Percentiles rank a stretch among this genome's conserved stretches.
Evolutionary conservation across 768 basidiomycete species (phyloP).

Genomic region (Xerocomellus intermedius): DNA sequence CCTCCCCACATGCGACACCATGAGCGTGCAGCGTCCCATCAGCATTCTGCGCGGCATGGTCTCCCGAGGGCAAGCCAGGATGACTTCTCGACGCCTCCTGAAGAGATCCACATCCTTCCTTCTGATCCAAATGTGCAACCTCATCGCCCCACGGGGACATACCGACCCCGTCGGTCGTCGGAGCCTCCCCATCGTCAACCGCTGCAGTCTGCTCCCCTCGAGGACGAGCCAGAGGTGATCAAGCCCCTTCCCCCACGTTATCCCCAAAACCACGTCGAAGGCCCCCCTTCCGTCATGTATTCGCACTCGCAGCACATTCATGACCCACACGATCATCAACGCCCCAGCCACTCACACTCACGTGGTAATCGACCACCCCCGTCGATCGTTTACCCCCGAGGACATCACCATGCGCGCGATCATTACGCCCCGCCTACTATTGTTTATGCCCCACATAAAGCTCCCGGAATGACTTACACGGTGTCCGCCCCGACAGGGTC

Average conservation of each 20-base stretch:
- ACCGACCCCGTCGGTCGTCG: constrained; percentile 31
- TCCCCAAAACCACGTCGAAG: constrained; percentile 22
- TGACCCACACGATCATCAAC: constrained; percentile 32
- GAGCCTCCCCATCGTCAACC: constrained; percentile 28
- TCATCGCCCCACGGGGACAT: constrained; percentile 29
- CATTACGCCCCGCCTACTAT: constrained; percentile 62
- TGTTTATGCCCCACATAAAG: constrained; percentile 52
- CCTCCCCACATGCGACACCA: constrained; percentile 32
- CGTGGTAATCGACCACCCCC: constrained; percentile 44
- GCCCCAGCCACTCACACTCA: constrained; percentile 37
- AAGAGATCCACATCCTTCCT: constrained; percentile 64
- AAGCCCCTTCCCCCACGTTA: constrained; percentile 34
- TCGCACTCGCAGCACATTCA: constrained; percentile 43
- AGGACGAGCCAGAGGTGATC: constrained; percentile 33
- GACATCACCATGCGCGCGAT: constrained; percentile 39
- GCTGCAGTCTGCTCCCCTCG: constrained; percentile 14
- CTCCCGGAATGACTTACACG: constrained; percentile 65
- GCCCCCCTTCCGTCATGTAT: constrained; percentile 31
- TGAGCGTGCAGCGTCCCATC: constrained; percentile 13
- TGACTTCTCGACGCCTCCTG: constrained; percentile 40
- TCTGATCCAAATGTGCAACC: constrained; percentile 42
- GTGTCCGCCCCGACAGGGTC: constrained; percentile 56
- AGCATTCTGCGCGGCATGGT: constrained; percentile 13
- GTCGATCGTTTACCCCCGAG: constrained; percentile 60
- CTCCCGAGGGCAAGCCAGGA: constrained; percentile 19